Evolutionary conservation across 169 alveolate genomes (phyloP), one percentile per base, ranked within the genome.

Genomic region (Plasmodium relictum): DNA sequence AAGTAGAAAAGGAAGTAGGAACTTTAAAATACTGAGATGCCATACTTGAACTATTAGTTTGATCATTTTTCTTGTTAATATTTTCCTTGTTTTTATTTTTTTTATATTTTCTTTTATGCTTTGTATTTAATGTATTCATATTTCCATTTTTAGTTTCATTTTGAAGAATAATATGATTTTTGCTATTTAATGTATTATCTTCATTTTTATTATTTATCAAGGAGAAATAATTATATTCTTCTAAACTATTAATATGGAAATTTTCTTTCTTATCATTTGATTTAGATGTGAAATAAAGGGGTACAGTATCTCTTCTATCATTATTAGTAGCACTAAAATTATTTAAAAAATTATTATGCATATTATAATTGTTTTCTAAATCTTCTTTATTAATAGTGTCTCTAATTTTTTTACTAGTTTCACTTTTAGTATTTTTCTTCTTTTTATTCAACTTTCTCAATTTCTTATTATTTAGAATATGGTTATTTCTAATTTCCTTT

Each of bases 401-500:
- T 48, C 14, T 14, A 48, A 10, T 1, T 48, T 10, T 48, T 48
- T 48, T 14, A 48, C 58, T 2, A 48, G 20, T 14, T 48, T 48
- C 58, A 10, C 6, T 48, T 59, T 59, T 50, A 56, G 5, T 73
- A 26, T 12, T 26, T 44, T 73, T 54, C 1, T 42, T 73, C 42
- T 73, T 61, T 63, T 73, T 73, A 22, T 45, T 50, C 10, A 48
- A n/a, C n/a, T 6, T 58, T 44, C 41, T n/a, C 18, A 44, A 6
- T 16, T 74, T 44, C 12, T 74, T 74, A 9, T 39, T 74, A 45
- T 48, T 42, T 12, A 26, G 37, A 9, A 74, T 52, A 41, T 74
- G 44, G 59, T 54, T 78, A 78, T 89, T 87, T 18, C 96, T 86
- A 59, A 93, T 71, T 65, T 93, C 92, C 88, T 93, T 93, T 44